phyloP scores from a whole-genome alignment of 148 eudicot species.

The Cornus controversa region DNA sequence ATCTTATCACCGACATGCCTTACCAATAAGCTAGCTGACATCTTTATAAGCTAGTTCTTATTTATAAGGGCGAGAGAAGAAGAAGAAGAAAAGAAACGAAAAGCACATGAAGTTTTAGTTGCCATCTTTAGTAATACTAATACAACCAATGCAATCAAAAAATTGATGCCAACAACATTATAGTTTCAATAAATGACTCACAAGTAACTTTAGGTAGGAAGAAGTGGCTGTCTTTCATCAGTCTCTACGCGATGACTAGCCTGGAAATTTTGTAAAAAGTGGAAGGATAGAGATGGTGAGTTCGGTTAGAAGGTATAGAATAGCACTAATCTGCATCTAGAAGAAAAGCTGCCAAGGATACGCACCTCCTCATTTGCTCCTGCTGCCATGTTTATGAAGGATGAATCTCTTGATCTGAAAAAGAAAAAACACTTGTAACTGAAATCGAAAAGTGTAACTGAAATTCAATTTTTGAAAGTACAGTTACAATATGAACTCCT shows the following conservation, averaged over 20 bases:
- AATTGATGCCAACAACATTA: background rate
- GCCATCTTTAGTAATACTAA: background rate
- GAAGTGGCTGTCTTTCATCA: slow-evolving; percentile 86
- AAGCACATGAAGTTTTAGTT: no score
- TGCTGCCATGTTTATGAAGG: slow-evolving; percentile 70
- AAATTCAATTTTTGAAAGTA: background rate
- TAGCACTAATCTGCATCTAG: background rate
- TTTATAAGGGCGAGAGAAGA: background rate
- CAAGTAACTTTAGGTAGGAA: slow-evolving; percentile 60
- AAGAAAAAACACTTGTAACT: slow-evolving; percentile 6
- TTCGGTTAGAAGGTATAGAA: background rate
- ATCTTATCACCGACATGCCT: no score
- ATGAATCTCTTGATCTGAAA: slow-evolving; percentile 58
- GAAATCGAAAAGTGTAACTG: background rate
- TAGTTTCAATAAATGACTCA: slow-evolving; percentile 23
- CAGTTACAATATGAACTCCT: background rate
- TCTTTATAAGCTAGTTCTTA: background rate
- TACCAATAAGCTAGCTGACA: background rate
- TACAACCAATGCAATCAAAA: background rate
- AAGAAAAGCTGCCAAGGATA: background rate
- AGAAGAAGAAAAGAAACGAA: no score
- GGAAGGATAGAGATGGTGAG: background rate
- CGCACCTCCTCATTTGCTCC: slow-evolving; percentile 93
- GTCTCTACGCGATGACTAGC: slow-evolving; percentile 65
- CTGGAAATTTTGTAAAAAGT: slow-evolving; percentile 37